A percentile compares a stretch with the other conserved stretches of the same genome.
phyloP scores from a whole-genome alignment of 805 yeast genomes.

The Nakazawaea wickerhamii region DNA sequence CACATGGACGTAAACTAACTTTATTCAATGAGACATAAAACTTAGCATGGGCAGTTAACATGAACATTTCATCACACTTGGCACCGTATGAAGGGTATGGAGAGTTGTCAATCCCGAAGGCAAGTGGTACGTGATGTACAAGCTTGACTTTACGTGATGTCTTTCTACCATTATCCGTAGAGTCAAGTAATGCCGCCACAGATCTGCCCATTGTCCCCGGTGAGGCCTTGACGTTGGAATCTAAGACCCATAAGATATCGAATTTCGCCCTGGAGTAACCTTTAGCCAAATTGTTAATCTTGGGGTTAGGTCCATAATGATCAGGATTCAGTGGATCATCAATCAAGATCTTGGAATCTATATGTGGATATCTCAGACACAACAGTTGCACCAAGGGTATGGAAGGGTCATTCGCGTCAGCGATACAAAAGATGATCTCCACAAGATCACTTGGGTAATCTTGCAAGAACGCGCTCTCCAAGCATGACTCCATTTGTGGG shows the following conservation, averaged over 20 bases:
- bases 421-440: constrained; percentile 76
- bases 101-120: constrained; percentile 31
- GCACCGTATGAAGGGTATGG: constrained; percentile 45
- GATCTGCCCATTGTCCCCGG: constrained; percentile 63
- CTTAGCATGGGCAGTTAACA: constrained; percentile 78
- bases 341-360: constrained; percentile 54
- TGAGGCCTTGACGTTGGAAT: constrained; percentile 77
- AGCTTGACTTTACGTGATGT: constrained; percentile 46
- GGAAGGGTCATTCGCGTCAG: constrained; percentile 56
- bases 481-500: constrained; percentile 62
- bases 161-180: constrained; percentile 45
- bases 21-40: constrained; percentile 77
- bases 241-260: constrained; percentile 81
- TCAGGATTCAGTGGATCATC: constrained; percentile 33
- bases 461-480: constrained; percentile 64
- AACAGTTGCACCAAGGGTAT: constrained; percentile 49
- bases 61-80: constrained; percentile 76
- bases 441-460: constrained; percentile 53
- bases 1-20: constrained; percentile 77
- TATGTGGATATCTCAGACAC: constrained; percentile 45
- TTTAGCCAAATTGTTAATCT: constrained; percentile 79
- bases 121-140: constrained; percentile 80
- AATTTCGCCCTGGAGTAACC: constrained; percentile 64
- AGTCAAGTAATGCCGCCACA: constrained; percentile 42
- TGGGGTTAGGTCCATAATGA: constrained; percentile 81